Evolutionary conservation across 2,329 filamentous ascomycete genomes (phyloP), one percentile per base, ranked within the genome.

Genomic region (Aspergillus puulaauensis): DNA sequence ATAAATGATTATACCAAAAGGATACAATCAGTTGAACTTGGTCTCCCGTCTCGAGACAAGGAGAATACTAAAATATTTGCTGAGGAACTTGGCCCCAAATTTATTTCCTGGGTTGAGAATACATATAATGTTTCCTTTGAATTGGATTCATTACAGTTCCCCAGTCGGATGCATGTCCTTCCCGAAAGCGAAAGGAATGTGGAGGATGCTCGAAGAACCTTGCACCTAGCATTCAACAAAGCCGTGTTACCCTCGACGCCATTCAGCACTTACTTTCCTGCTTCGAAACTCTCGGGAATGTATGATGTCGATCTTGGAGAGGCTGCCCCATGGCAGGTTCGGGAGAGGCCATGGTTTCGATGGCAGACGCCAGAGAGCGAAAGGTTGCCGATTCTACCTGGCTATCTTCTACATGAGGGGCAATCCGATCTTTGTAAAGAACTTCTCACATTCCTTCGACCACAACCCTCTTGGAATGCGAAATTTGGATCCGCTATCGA

Each of bases 261-360:
- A 3, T 75, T 75, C 43, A 68, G 70, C 46, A 74, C 74, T 6
- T 75, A 76, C 57, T 57, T 74, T 33, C 61, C 70, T 24, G 62
- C 71, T 4, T 66, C 68, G 0, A 63, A 72, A 45, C 50, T 59
- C 3, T 67, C 70, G 17, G 65, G 61, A 17, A 47, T 68, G 9
- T 70, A 72, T 39, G 54, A 60, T 46, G 63, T 71, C 31, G 57
- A 60, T 14, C 62, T 66, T 12, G 66, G 66, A 7, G 48, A 58
- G 24, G 66, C 61, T 54, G 59, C 66, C 9, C 64, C 70, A 9
- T 74, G 70, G 66, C 62, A 70, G 45, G 67, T 76, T 49, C 65
- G 68, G 23, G 61, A 68, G 48, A 70, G 68, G 23, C 44, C 63
- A 33, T 77, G 75, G 75, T 69, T 75, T 59, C 68, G 75, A 56